phyloP scores from a whole-genome alignment of 805 yeast genomes.

The Candida endomychidarum region DNA sequence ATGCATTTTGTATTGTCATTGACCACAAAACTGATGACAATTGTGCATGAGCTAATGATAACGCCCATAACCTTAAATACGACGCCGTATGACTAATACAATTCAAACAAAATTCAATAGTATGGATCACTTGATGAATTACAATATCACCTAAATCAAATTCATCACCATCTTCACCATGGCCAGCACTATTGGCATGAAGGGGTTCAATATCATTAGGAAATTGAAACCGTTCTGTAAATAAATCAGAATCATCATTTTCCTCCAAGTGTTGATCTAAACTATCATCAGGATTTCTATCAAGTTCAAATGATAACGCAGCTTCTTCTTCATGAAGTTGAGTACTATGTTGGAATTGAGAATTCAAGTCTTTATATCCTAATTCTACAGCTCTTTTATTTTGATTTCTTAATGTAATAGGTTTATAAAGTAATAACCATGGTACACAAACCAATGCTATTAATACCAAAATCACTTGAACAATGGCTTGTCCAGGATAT shows the following conservation, averaged over 20 bases:
- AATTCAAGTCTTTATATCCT: conserved; percentile 40
- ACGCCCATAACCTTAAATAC: conserved; percentile 74
- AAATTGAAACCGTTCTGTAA: conserved; percentile 28
- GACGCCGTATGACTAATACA: conserved; percentile 82
- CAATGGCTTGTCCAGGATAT: conserved; percentile 61
- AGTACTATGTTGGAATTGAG: conserved; percentile 26
- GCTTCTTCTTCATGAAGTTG: conserved; percentile 45
- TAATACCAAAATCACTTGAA: conserved; percentile 57
- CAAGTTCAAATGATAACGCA: conserved; percentile 21
- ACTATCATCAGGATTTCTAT: conserved; percentile 15
- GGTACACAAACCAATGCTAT: conserved; percentile 71
- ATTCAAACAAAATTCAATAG: conserved; percentile 76
- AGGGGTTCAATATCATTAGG: conserved; percentile 44
- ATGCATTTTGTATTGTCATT: conserved; percentile 68
- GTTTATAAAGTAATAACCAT: conserved; percentile 68
- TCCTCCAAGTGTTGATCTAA: conserved; percentile 8
- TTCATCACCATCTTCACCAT: conserved; percentile 39
- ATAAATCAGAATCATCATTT: conserved; percentile 13
- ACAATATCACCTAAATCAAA: conserved; percentile 62
- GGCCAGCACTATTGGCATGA: conserved; percentile 31
- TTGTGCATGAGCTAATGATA: conserved; percentile 79
- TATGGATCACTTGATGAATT: conserved; percentile 78
- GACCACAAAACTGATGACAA: conserved; percentile 72
- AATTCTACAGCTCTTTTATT: conserved; percentile 34
- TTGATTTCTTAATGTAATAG: conserved; percentile 45